Conservation (phyloP, 2,329 filamentous ascomycete genomes). For the Xylaria sp. region DNA sequence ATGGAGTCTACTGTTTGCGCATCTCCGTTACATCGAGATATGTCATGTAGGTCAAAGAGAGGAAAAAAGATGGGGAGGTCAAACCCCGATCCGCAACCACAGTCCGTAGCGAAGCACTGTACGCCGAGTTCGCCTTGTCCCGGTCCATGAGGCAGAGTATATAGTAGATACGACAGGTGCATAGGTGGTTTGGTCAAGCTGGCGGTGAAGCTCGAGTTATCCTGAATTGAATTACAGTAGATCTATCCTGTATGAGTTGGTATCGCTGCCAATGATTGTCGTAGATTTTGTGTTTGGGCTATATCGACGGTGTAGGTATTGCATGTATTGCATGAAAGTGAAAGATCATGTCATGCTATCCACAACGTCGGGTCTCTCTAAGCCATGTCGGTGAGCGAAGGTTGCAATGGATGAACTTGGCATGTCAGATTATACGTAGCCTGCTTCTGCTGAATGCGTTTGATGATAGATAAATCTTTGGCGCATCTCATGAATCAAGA, state of each 20-base stretch:
- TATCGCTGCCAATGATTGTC: background rate
- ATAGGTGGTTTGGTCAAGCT: background rate
- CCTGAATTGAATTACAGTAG: background rate
- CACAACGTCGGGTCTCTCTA: slow-evolving; percentile 5
- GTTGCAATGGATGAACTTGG: slow-evolving; percentile 2
- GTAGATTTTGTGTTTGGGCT: background rate
- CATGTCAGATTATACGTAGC: background rate
- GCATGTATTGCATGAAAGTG: slow-evolving; percentile 2
- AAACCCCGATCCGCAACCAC: slow-evolving; percentile 19
- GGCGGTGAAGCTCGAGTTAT: slow-evolving; percentile 16
- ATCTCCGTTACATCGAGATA: background rate
- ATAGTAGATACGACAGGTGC: too few species aligned
- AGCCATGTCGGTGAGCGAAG: slow-evolving; percentile 24
- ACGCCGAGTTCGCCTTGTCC: background rate
- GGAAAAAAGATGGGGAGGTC: background rate
- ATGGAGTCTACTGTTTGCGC: background rate
- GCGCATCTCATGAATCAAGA: slow-evolving; percentile 8
- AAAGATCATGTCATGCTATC: slow-evolving; percentile 11
- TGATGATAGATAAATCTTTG: slow-evolving; percentile 2
- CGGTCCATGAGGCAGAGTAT: background rate
- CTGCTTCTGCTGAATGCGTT: background rate
- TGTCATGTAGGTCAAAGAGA: background rate
- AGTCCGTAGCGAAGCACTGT: slow-evolving; percentile 4
- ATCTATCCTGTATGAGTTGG: background rate
- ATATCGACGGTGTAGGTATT: slow-evolving; percentile 4